Evolutionary conservation across 306 rosid species (phyloP).

Genomic region (Trichosanthes cucumerina): DNA sequence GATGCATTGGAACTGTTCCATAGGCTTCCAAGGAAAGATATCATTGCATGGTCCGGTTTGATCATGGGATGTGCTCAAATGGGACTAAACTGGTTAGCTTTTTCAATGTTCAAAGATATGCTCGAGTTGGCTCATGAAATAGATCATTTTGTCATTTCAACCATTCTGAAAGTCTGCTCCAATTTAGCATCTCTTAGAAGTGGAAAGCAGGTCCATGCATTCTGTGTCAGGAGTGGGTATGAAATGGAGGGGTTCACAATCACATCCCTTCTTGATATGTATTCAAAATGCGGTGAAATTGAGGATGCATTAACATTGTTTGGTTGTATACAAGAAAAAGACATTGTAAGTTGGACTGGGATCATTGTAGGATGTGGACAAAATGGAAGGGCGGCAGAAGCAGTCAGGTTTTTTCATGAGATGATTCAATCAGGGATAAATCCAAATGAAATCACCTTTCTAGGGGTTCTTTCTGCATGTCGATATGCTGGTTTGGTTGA

Average conservation of each 20-base stretch:
- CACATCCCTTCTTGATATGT: slow-evolving; percentile 70
- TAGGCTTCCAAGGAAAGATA: slow-evolving; percentile 55
- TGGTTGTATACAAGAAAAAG: slow-evolving; percentile 33
- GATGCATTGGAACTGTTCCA: slow-evolving; percentile 48
- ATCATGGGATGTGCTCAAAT: slow-evolving; percentile 59
- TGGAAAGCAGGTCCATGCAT: slow-evolving; percentile 72
- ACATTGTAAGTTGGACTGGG: slow-evolving; percentile 76
- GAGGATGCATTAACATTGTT: slow-evolving; percentile 56
- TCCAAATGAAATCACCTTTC: slow-evolving; percentile 68
- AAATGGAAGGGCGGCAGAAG: slow-evolving; percentile 69
- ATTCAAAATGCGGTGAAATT: slow-evolving; percentile 81
- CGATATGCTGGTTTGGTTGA: slow-evolving; percentile 65
- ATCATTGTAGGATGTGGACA: slow-evolving; percentile 87
- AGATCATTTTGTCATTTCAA: slow-evolving; percentile 66
- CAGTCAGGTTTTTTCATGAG: slow-evolving; percentile 37
- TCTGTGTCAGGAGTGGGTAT: slow-evolving; percentile 60
- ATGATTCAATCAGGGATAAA: slow-evolving; percentile 53
- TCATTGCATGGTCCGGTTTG: slow-evolving; percentile 75
- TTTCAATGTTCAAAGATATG: slow-evolving; percentile 55
- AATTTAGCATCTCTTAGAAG: slow-evolving; percentile 48
- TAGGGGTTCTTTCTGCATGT: slow-evolving; percentile 80
- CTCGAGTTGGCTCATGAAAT: slow-evolving; percentile 35
- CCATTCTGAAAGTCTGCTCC: slow-evolving; percentile 54
- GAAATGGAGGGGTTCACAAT: slow-evolving; percentile 48
- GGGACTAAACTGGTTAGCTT: slow-evolving; percentile 39